Conservation (phyloP, 805 yeast genomes). For the Candida quercuum region DNA sequence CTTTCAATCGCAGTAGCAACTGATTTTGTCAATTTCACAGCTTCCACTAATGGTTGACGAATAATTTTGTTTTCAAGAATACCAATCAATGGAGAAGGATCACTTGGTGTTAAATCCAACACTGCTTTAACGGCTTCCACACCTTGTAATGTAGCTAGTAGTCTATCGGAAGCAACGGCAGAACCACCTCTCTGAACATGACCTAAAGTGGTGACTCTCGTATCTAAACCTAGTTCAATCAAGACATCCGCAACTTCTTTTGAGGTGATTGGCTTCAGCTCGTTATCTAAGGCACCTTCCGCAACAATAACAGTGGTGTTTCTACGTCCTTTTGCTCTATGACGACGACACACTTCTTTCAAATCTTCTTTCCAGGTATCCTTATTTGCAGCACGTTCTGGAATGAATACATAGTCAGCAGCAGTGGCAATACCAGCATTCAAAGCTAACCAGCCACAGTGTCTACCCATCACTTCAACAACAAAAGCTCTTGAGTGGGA, state of each 20-base stretch:
- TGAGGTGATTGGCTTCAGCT: constrained; percentile 61
- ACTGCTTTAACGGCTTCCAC: constrained; percentile 78
- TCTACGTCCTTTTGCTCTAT: constrained; percentile 67
- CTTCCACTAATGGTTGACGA: constrained; percentile 63
- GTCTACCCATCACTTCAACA: constrained; percentile 86
- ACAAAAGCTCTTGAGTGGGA: constrained; percentile 83
- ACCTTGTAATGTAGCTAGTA: constrained; percentile 74
- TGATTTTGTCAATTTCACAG: constrained; percentile 63
- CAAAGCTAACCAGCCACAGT: constrained; percentile 83
- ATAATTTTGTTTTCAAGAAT: constrained; percentile 66
- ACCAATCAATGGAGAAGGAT: constrained; percentile 79
- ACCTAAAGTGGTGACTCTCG: constrained; percentile 72
- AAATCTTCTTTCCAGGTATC: constrained; percentile 64
- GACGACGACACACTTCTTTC: constrained; percentile 57
- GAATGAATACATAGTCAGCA: constrained; percentile 77
- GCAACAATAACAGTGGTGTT: constrained; percentile 78
- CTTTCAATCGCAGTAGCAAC: constrained; percentile 65
- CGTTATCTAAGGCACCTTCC: constrained; percentile 75
- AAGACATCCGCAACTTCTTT: constrained; percentile 61
- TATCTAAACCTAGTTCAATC: constrained; percentile 65
- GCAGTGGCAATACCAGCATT: constrained; percentile 79
- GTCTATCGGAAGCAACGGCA: constrained; percentile 70
- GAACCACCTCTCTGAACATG: constrained; percentile 84
- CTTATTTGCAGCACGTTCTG: constrained; percentile 68
- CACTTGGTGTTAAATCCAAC: constrained; percentile 57